Evolutionary conservation across 179 eudicot genomes (phyloP).

Genomic region (Nepenthes alata): DNA sequence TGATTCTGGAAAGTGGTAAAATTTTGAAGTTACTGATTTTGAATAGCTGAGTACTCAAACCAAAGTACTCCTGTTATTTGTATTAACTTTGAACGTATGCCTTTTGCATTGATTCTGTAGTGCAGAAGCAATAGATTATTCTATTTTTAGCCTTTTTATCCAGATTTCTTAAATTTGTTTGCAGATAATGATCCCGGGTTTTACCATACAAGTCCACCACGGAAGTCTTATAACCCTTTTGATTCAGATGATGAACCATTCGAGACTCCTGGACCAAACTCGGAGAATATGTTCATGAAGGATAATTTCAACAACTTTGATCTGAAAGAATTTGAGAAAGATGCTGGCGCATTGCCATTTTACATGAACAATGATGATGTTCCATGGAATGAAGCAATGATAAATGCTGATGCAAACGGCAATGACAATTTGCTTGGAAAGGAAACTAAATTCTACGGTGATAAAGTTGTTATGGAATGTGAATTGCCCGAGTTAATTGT

Average conservation of each 20-base stretch:
- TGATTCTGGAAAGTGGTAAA: no score
- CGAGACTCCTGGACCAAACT: slow-evolving; percentile 6
- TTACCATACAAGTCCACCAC: slow-evolving; percentile 20
- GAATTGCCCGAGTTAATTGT: slow-evolving; percentile 43
- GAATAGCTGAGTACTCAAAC: no score
- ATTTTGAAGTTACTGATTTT: no score
- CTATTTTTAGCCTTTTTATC: background rate
- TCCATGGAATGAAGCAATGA: slow-evolving; percentile 18
- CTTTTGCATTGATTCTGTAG: no score
- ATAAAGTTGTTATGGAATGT: slow-evolving; percentile 37
- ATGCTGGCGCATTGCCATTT: slow-evolving; percentile 25
- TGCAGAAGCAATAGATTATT: background rate
- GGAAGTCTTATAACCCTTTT: slow-evolving; percentile 38
- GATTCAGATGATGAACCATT: slow-evolving; percentile 28
- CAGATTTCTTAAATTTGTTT: background rate
- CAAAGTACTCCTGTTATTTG: no score
- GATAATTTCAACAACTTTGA: slow-evolving; percentile 23
- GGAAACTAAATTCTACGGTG: slow-evolving; percentile 29
- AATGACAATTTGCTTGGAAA: slow-evolving; percentile 17
- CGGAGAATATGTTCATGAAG: slow-evolving; percentile 1
- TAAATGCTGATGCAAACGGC: slow-evolving; percentile 10
- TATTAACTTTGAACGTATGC: no score
- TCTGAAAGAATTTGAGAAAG: slow-evolving; percentile 23
- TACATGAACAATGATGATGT: slow-evolving; percentile 24
- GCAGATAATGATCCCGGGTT: slow-evolving; percentile 27